Evolutionary conservation across 1,139 yeast species (phyloP).

Genomic region (Nakaseomyces nivariensis): DNA sequence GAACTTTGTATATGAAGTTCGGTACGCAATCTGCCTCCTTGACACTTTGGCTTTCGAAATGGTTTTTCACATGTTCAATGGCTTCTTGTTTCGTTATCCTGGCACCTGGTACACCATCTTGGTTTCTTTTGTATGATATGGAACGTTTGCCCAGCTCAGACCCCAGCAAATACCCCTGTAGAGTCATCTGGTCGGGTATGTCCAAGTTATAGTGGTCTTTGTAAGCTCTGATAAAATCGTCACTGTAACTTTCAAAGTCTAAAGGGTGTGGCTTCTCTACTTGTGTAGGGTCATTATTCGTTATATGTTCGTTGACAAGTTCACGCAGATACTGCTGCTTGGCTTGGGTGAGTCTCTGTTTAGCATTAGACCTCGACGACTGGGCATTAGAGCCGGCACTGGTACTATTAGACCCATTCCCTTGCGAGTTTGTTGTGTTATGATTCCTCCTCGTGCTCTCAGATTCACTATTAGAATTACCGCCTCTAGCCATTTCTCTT

Average conservation of each 20-base stretch:
- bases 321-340: slow-evolving; percentile 28
- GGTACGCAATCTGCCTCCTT: slow-evolving; percentile 29
- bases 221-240: slow-evolving; percentile 26
- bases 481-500: slow-evolving; percentile 15
- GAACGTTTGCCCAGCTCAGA: slow-evolving; percentile 28
- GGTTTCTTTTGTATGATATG: slow-evolving; percentile 19
- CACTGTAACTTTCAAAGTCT: slow-evolving; percentile 25
- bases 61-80: slow-evolving; percentile 22
- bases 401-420: slow-evolving; percentile 2
- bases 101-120: slow-evolving; percentile 15
- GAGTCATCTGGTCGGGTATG: slow-evolving; percentile 24
- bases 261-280: slow-evolving; percentile 17
- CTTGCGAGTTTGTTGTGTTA: not conserved
- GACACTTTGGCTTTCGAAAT: slow-evolving; percentile 20
- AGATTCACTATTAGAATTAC: slow-evolving; percentile 12
- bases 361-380: slow-evolving; percentile 14
- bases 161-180: slow-evolving; percentile 26
- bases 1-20: slow-evolving; percentile 29
- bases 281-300: slow-evolving; percentile 24
- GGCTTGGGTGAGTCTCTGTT: slow-evolving; percentile 26
- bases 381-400: slow-evolving; percentile 5
- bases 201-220: slow-evolving; percentile 25
- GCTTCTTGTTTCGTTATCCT: slow-evolving; percentile 23
- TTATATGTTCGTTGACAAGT: slow-evolving; percentile 21
- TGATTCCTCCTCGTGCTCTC: slow-evolving; percentile 9